Base-by-base conservation (phyloP, 768 basidiomycete species). In the Rubroboletus pulcherrimus region DNA sequence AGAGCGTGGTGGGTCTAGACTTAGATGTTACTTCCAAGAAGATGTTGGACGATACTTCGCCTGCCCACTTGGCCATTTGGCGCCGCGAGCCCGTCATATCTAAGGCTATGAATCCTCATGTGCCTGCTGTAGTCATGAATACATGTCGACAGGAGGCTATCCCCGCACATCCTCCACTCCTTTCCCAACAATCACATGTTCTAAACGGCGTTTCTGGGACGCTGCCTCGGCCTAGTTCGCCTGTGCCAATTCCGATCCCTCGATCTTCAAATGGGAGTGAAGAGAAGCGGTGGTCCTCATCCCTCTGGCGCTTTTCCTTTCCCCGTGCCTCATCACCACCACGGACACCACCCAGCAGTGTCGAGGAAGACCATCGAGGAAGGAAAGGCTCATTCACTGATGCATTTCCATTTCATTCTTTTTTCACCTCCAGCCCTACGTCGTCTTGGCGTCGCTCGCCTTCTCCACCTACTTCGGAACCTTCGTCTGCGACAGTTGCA, bases 391-490 rank as follows among this genome's bases (percentile, higher is more conserved):
- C 70, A 24, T 53, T 71, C 29, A 71, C 70, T 17, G 70, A 70
- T 71, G 79, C 74, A 72, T 81, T 80, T 71, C 79, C 75, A 65
- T 80, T 73, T 58, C 79, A 70, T 43, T 68, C 71, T 14, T 68
- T 73, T 55, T 71, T 71, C 40, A 63, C 62, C 10, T 60, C 70
- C 1, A 73, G 66, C 53, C 64, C 70, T 19, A 66, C 71, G 7
- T 73, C 61, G 26, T 58, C 70, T 35, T 71, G 71, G 65, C 70
- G 71, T 61, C 71, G 71, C 42, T 63, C 70, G 3, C 63, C 80
- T 62, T 72, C 80, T 67, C 74, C 79, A 64, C 57, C 76, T 63
- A 59, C 74, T 71, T 60, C 63, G 14, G 71, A 71, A 49, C 58
- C 74, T 62, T 56, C 71, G 65, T 59, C 69, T 64, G 67, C 37